A percentile compares a stretch with the other conserved stretches of the same genome.
phyloP scores from a whole-genome alignment of 257 asterid genomes.

The Galeopsis tetrahit region DNA sequence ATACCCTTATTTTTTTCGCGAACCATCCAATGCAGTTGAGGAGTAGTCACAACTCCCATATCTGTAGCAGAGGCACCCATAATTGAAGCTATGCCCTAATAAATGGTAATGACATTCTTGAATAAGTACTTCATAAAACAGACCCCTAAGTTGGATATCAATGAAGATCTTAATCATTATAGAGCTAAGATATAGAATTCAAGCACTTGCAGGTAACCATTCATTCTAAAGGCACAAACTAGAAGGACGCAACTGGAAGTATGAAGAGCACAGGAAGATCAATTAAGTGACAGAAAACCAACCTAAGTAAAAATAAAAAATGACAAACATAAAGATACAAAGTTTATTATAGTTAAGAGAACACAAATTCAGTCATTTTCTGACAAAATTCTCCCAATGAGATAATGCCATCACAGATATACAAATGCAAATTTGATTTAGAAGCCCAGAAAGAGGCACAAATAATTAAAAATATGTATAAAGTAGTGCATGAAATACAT shows the following conservation, averaged over 20 bases:
- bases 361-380: conserved; percentile 4
- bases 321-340: background rate
- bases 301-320: background rate
- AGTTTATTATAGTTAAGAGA: conserved; percentile 7
- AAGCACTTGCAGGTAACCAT: background rate
- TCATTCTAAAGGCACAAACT: conserved; percentile 16
- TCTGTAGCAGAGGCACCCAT: conserved; percentile 62
- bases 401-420: conserved; percentile 14
- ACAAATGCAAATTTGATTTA: conserved; percentile 25
- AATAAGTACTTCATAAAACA: conserved; percentile 26
- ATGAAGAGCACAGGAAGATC: conserved; percentile 18
- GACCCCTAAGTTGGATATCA: background rate
- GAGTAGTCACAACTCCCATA: conserved; percentile 85
- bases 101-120: conserved; percentile 25
- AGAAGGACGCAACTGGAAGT: background rate
- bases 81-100: conserved; percentile 71
- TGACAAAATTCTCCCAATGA: conserved; percentile 12
- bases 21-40: conserved; percentile 99
- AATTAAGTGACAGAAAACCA: background rate
- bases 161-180: background rate
- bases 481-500: background rate
- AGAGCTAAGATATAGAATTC: conserved; percentile 9
- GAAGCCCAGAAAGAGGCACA: conserved; percentile 2
- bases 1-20: conserved; percentile 72
- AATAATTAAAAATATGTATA: background rate